Evolutionary conservation across 805 yeast genomes (phyloP), one percentile per base, ranked within the genome.

Genomic region (Starmerella sirachaensis): DNA sequence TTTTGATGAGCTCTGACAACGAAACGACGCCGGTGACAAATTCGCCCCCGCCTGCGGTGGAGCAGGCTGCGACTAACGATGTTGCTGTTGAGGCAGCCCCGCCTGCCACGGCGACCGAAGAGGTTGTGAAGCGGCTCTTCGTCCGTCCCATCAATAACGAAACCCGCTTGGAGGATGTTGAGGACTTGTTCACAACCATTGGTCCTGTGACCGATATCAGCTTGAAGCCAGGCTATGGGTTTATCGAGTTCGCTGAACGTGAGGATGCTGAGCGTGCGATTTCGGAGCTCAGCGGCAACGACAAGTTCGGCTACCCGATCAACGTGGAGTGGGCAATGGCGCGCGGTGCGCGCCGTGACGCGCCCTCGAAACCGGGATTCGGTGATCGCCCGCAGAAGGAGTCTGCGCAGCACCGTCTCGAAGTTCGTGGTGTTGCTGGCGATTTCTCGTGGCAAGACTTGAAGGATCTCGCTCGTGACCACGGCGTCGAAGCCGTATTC

Each of bases 261-360:
- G 65, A 64, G 9, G 70, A 72, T 61, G 85, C 93, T 2, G 63
- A 74, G 30, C 55, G 58, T 17, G 84, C 88, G 27, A 75, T 79
- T 26, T 59, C 66, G 16, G 57, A 63, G 38, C 66, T 78, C 26
- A 70, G 74, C 52, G 57, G 54, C 45, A 46, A 56, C 45, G 54
- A 51, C 27, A 50, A 54, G 46, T 52, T 51, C 43, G 65, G 64
- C 38, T 55, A 55, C 46, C 43, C 46, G 14, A 54, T 61, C 30
- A 46, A 41, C 31, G 53, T 60, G 30, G 59, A 57, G 46, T 49
- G 47, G 33, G 59, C 65, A 27, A 53, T 51, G 51, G 52, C 51
- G 30, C 54, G 57, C 19, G 57, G 52, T 17, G 40, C 49, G 8
- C 48, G 40, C 36, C 45, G 49, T 11, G 50, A 32, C 29, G n/a